Conservation (phyloP, 768 basidiomycete species). For the Boletus pseudo-olivaceus region DNA sequence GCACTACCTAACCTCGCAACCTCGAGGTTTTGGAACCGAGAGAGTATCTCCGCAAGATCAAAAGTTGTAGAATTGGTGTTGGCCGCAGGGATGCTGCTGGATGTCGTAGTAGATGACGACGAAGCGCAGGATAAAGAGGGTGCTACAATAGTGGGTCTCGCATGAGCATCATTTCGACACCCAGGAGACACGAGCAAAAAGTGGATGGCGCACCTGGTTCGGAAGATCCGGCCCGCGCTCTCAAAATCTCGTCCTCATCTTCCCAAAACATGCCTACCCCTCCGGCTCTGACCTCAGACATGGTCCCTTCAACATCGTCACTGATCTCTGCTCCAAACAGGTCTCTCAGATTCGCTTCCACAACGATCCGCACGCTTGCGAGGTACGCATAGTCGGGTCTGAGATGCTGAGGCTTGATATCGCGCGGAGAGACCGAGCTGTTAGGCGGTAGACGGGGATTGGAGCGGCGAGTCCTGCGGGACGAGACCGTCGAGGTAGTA, state of each 20-base stretch:
- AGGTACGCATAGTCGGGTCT: conserved; percentile 52
- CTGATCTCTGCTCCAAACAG: conserved; percentile 16
- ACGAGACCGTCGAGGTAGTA: conserved; percentile 1
- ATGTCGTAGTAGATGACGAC: not conserved
- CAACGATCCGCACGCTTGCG: conserved; percentile 45
- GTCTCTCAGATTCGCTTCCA: conserved; percentile 51
- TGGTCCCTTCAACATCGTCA: not conserved
- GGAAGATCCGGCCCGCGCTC: not conserved
- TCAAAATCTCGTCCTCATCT: conserved; percentile 22
- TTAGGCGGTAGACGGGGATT: conserved; percentile 13
- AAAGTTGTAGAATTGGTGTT: not conserved
- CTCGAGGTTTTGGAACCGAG: conserved; percentile 32
- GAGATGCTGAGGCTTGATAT: conserved; percentile 28
- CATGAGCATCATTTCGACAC: not conserved
- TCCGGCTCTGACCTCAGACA: not conserved
- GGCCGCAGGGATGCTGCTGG: not conserved
- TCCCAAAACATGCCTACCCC: conserved; percentile 26
- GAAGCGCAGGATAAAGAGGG: not conserved
- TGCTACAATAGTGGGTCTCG: not conserved
- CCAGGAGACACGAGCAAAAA: not conserved
- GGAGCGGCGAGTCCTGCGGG: conserved; percentile 18
- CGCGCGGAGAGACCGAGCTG: conserved; percentile 15
- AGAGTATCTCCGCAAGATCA: conserved; percentile 23
- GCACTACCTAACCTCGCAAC: conserved; percentile 39
- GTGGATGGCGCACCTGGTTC: conserved; percentile 2